These are phyloP conservation scores for Aspergillus unguis DNA, from an alignment of 2,329 filamentous ascomycete species.

Conservation along the genomic window DNA sequence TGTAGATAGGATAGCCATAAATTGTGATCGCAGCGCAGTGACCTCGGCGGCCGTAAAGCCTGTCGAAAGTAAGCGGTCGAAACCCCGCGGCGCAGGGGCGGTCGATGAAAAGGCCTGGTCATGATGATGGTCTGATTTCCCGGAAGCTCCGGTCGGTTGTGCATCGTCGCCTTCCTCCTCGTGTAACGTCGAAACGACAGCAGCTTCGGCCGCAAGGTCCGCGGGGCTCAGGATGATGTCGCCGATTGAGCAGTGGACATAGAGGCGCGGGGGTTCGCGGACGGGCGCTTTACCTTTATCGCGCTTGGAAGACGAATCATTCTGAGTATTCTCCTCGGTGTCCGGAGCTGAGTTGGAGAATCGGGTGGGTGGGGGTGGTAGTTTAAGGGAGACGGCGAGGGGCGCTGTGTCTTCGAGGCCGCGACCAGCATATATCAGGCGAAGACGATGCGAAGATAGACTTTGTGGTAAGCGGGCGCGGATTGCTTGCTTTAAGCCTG, in stretches of 20 bases:
- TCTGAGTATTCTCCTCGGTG: conserved; percentile 34
- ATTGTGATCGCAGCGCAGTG: conserved; percentile 79
- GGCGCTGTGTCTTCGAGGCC: conserved; percentile 72
- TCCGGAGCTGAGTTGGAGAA: conserved; percentile 27
- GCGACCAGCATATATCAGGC: conserved; percentile 86
- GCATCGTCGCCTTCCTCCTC: conserved; percentile 12
- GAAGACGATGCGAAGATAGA: conserved; percentile 67
- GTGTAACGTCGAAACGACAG: conserved; percentile 29
- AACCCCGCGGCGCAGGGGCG: conserved; percentile 67
- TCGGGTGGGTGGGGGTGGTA: conserved; percentile 55
- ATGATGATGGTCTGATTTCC: background rate
- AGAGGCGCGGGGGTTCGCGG: conserved; percentile 60
- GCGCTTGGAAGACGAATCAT: conserved; percentile 47
- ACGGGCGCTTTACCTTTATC: conserved; percentile 67
- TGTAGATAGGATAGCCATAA: conserved; percentile 76
- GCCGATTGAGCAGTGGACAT: conserved; percentile 91
- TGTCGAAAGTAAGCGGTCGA: conserved; percentile 76
- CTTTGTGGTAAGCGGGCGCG: conserved; percentile 64
- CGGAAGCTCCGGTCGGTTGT: conserved; percentile 7
- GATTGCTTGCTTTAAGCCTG: conserved; percentile 78
- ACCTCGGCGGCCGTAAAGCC: conserved; percentile 84
- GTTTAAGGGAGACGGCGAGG: conserved; percentile 65
- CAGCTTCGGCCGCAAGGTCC: conserved; percentile 68
- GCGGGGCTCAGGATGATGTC: conserved; percentile 63
- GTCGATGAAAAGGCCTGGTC: conserved; percentile 39